phyloP scores from a whole-genome alignment of 2,329 filamentous ascomycete genomes.

The Claviceps purpurea region DNA sequence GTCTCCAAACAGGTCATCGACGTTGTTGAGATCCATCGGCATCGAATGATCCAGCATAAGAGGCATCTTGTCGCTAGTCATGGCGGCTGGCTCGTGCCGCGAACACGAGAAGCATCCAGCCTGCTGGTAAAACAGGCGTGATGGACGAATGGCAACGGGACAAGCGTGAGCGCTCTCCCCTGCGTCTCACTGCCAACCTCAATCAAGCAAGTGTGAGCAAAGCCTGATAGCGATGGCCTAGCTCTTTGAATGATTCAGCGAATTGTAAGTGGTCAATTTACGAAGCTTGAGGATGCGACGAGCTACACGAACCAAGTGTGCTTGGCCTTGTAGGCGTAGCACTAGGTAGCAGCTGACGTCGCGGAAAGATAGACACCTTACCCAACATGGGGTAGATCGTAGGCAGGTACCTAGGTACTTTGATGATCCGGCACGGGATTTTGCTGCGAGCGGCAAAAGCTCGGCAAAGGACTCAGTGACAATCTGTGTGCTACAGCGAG shows the following conservation, averaged over 20 bases:
- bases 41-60: conserved; percentile 30
- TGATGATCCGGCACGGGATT: background rate
- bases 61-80: conserved; percentile 29
- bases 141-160: background rate
- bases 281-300: background rate
- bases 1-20: conserved; percentile 67
- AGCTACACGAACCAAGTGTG: background rate
- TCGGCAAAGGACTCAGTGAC: background rate
- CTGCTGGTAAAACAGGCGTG: background rate
- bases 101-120: background rate
- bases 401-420: background rate
- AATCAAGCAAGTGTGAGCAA: background rate
- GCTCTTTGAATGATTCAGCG: background rate
- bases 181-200: background rate
- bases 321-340: background rate
- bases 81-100: conserved; percentile 7
- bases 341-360: background rate
- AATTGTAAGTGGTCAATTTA: background rate
- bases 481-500: no score
- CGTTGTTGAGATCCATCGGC: conserved; percentile 41
- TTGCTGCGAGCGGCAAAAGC: background rate
- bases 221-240: background rate
- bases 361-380: background rate
- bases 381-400: background rate
- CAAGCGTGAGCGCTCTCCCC: background rate